Base-by-base conservation (phyloP, 2,329 filamentous ascomycete species). In the Penicillium palitans region DNA sequence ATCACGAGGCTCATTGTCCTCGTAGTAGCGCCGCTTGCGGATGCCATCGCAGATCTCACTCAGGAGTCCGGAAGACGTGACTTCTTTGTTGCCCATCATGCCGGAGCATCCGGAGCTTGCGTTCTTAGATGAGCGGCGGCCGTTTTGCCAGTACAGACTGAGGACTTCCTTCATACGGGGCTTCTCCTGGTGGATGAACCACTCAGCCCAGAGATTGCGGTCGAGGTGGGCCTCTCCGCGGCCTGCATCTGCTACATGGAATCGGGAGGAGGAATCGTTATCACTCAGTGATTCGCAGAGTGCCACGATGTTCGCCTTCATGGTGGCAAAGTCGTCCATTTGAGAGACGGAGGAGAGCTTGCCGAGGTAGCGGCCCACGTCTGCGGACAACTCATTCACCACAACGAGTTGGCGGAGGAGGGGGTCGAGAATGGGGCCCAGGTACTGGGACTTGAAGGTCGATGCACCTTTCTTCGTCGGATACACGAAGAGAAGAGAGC, bases 131-230 rank as follows among this genome's bases (percentile, higher is more conserved):
- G 73, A 63, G 9, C 73, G 71, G 13, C 72, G 71, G 41, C 72
- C 70, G 25, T 74, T 78, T 52, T 75, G 70, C 72, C 75, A 79
- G 60, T 79, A 77, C 21, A 73, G 55, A 39, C 69, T 73, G 51
- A 80, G 69, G 6, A 81, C 75, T 31, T 82, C 81, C 59, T 83
- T 80, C 51, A 87, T 81, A 15, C 85, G 79, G 12, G 80, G 76
- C 65, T 84, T 84, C 68, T 88, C 86, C 67, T 88, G 86, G 66
- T 86, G 84, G 46, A 84, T 81, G 78, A 83, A 88, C 85, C 85
- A 87, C 56, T 87, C 82, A 33, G 81, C 79, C 86, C 86, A 88
- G 2, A 81, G 77, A 21, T 78, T 74, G 29, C 83, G 77, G 52
- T 81, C 79, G 3, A 87, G 72, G 1, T 74, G 64, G 17, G 84